Evolutionary conservation across 768 basidiomycete genomes (phyloP).

Genomic region (Hortiboletus campestris): DNA sequence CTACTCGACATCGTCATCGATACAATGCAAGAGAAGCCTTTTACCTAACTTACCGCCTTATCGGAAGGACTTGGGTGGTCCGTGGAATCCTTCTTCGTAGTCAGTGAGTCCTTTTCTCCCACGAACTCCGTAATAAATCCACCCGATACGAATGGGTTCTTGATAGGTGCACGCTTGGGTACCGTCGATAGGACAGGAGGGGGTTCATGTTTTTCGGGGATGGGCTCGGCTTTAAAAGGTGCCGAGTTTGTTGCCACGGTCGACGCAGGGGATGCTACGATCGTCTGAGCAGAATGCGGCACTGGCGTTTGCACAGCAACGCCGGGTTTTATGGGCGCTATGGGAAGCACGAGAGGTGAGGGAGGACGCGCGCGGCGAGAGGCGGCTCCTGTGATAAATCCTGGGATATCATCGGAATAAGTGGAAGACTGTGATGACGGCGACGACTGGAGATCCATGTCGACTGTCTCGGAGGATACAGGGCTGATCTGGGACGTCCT

Average conservation of each 20-base stretch:
- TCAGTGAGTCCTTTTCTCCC: conserved; percentile 24
- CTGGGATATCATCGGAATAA: conserved; percentile 31
- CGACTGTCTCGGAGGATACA: conserved; percentile 33
- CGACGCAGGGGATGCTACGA: conserved; percentile 18
- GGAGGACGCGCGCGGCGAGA: conserved; percentile 27
- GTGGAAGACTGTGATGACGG: conserved; percentile 26
- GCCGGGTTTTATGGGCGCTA: conserved; percentile 8
- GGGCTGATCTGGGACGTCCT: conserved; percentile 30
- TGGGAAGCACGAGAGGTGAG: conserved; percentile 25
- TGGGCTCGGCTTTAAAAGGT: conserved; percentile 8
- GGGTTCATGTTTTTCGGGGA: conserved; percentile 10
- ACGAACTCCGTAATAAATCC: conserved; percentile 49
- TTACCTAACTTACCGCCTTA: conserved; percentile 11
- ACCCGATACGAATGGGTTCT: conserved; percentile 51
- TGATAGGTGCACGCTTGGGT: conserved; percentile 21
- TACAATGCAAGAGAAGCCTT: not conserved
- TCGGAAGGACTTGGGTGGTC: conserved; percentile 18
- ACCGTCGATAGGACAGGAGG: not conserved
- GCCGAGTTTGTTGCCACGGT: conserved; percentile 8
- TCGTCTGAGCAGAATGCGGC: conserved; percentile 13
- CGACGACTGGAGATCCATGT: conserved; percentile 36
- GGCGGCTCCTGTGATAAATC: conserved; percentile 32
- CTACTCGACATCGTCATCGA: conserved; percentile 11
- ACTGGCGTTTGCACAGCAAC: conserved; percentile 14
- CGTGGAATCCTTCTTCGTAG: conserved; percentile 19